Conservation (phyloP, 176 grass and related monocot genomes). For the Paspalum vaginatum region DNA sequence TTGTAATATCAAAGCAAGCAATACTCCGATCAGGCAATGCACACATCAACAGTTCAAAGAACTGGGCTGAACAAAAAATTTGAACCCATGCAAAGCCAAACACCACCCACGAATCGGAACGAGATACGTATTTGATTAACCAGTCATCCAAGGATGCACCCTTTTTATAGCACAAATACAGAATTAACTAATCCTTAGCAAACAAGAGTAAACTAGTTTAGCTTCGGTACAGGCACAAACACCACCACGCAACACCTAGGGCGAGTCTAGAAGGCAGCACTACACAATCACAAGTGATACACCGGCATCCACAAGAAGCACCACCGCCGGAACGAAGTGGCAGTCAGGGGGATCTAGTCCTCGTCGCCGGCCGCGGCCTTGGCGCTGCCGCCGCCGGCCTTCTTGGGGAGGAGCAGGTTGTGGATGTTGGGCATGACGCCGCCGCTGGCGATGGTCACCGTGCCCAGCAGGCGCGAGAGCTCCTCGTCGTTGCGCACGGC, state of each 20-base stretch:
- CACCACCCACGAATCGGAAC: not conserved
- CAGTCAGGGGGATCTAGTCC: constrained; percentile 37
- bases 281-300: constrained; percentile 25
- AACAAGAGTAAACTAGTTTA: not conserved
- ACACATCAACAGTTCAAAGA: not conserved
- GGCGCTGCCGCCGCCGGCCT: constrained; percentile 49
- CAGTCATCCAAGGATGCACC: constrained; percentile 8
- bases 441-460: constrained; percentile 91
- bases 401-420: constrained; percentile 97
- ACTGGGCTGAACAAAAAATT: not conserved
- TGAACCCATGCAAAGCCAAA: not conserved
- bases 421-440: constrained; percentile 99
- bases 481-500: constrained; percentile 98
- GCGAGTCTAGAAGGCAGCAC: constrained; percentile 27
- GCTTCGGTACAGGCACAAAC: constrained; percentile 17
- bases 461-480: constrained; percentile 85
- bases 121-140: not conserved
- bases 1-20: not conserved
- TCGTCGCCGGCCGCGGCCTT: constrained; percentile 80
- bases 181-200: constrained; percentile 6
- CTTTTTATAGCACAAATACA: constrained; percentile 39
- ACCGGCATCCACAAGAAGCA: not conserved
- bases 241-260: constrained; percentile 33
- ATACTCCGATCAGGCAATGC: too few relatives aligned
- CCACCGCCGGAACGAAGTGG: not conserved